Percentiles rank a stretch among this genome's conserved stretches.
Evolutionary conservation across 371 early-diverging fungal genomes (phyloP).

Genomic region (Mucor mucedo): DNA sequence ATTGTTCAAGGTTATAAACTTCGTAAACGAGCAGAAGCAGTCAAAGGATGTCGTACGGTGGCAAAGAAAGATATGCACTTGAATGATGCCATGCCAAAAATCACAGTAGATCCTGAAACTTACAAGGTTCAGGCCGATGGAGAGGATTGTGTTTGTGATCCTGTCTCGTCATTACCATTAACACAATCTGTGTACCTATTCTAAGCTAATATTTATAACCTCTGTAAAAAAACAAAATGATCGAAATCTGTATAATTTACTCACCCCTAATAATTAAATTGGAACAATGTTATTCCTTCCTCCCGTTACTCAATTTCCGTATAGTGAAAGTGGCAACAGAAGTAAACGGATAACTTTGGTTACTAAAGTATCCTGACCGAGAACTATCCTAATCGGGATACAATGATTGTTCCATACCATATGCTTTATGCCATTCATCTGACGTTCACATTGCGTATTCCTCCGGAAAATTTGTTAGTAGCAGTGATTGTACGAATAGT

Average conservation of each 20-base stretch:
- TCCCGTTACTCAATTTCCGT: no score
- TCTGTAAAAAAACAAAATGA: background rate
- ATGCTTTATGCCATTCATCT: no score
- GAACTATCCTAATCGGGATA: no score
- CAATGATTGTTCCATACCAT: no score
- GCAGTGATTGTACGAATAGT: no score
- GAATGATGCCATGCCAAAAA: constrained; percentile 77
- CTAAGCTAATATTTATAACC: constrained; percentile 37
- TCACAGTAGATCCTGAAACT: constrained; percentile 90
- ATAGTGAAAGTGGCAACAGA: no score
- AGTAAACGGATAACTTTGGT: no score
- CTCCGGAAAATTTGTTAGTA: no score
- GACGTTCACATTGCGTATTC: no score
- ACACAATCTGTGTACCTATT: constrained; percentile 81
- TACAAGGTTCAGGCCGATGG: constrained; percentile 87
- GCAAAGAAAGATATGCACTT: constrained; percentile 85
- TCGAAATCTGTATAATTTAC: background rate
- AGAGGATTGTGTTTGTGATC: constrained; percentile 69
- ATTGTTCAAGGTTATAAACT: constrained; percentile 61
- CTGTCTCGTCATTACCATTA: constrained; percentile 74
- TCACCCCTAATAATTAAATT: no score
- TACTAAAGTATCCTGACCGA: no score
- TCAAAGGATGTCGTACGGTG: constrained; percentile 77
- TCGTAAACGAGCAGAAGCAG: constrained; percentile 73
- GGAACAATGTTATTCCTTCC: background rate